Evolutionary conservation across 192 early-diverging fungal species (phyloP).

Genomic region (Thamnidium elegans): DNA sequence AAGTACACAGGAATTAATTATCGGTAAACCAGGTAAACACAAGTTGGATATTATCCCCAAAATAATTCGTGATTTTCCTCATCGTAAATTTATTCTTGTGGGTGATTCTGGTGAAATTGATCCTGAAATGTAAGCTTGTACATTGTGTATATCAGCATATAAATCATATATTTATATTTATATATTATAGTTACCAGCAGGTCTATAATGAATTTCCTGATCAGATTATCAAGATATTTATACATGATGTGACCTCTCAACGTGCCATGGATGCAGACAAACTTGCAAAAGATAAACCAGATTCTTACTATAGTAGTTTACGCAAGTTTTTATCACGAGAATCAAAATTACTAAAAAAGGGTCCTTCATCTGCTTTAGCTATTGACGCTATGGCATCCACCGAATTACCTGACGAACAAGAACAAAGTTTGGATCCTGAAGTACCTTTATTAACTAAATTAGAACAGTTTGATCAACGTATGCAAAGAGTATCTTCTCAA

Average conservation of each 20-base stretch:
- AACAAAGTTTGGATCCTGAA: slow-evolving; percentile 20
- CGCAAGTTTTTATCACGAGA: slow-evolving; percentile 21
- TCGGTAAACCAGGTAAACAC: slow-evolving; percentile 25
- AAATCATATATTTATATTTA: background rate
- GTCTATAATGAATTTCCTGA: slow-evolving; percentile 32
- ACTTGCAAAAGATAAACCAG: slow-evolving; percentile 4
- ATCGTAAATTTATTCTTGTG: slow-evolving; percentile 82
- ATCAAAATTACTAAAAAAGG: background rate
- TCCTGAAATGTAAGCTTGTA: slow-evolving; percentile 73
- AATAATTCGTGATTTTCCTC: slow-evolving; percentile 63
- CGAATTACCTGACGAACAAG: slow-evolving; percentile 26
- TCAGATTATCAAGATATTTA: slow-evolving; percentile 39
- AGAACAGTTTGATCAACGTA: slow-evolving; percentile 28
- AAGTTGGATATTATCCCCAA: slow-evolving; percentile 24
- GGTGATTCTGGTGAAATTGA: slow-evolving; percentile 92
- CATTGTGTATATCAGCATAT: background rate
- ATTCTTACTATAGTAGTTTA: slow-evolving; percentile 14
- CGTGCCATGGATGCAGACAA: slow-evolving; percentile 29
- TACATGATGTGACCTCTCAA: slow-evolving; percentile 38
- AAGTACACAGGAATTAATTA: slow-evolving; percentile 20
- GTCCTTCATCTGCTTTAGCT: slow-evolving; percentile 13
- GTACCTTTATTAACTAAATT: slow-evolving; percentile 21
- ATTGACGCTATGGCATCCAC: slow-evolving; percentile 31
- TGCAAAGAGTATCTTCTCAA: slow-evolving; percentile 15
- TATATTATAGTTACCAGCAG: slow-evolving; percentile 21